These are phyloP conservation scores for Plasmodium knowlesi DNA, from an alignment of 169 alveolate genomes.

Conservation along the genomic window DNA sequence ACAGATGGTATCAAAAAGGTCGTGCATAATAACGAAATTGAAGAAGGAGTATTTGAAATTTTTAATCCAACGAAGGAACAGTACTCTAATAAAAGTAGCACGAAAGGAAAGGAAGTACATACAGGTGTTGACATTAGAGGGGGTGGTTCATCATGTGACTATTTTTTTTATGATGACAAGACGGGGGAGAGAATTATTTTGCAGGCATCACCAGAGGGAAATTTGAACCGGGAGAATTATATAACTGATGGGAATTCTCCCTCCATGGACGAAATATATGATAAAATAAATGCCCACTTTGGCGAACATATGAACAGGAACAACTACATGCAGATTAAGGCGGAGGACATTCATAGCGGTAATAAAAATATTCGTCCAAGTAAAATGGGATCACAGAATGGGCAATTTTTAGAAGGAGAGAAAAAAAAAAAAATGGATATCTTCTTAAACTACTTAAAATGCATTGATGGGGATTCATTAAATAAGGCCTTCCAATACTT, in stretches of 20 bases:
- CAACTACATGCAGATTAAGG: background rate
- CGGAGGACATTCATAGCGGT: background rate
- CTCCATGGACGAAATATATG: conserved; percentile 14
- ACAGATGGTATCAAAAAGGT: background rate
- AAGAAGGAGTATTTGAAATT: background rate
- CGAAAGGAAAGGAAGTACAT: background rate
- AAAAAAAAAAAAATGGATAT: conserved; percentile 28
- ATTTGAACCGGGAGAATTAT: background rate
- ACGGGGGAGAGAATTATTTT: background rate
- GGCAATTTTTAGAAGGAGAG: background rate
- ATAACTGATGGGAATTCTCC: background rate
- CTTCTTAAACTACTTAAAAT: conserved; percentile 49
- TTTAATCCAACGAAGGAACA: background rate
- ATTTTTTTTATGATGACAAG: background rate
- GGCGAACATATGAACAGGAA: background rate
- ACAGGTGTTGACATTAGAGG: background rate
- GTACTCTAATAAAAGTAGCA: background rate
- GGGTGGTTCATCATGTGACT: background rate
- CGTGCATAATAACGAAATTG: background rate
- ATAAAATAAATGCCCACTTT: conserved; percentile 24
- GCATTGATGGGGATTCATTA: conserved; percentile 25
- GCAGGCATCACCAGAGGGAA: background rate
- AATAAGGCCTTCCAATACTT: conserved; percentile 22
- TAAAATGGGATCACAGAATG: background rate
- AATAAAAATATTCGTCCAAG: background rate